These are phyloP conservation scores for Millerozyma acaciae DNA, from an alignment of 805 yeast species.

Conservation along the genomic window DNA sequence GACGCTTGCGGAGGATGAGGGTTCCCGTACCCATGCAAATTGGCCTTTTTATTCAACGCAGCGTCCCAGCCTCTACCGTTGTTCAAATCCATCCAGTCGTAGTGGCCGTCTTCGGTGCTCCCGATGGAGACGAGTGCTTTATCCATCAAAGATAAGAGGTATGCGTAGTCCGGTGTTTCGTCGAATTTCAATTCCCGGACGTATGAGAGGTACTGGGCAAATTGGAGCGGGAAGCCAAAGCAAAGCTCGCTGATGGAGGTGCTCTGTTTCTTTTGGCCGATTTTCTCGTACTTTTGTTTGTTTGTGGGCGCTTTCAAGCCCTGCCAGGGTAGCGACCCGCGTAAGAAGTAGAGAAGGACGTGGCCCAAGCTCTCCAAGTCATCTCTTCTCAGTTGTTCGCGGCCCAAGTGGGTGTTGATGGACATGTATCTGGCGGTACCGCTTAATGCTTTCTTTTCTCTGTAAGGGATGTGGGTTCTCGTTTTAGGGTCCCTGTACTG, in stretches of 20 bases:
- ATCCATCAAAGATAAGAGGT: conserved; percentile 71
- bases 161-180: conserved; percentile 91
- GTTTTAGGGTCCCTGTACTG: conserved; percentile 96
- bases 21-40: conserved; percentile 93
- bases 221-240: conserved; percentile 85
- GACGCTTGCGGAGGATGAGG: conserved; percentile 67
- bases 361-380: conserved; percentile 96
- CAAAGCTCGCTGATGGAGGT: conserved; percentile 85
- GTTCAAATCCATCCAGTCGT: conserved; percentile 97
- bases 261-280: conserved; percentile 92
- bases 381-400: conserved; percentile 95
- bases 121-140: conserved; percentile 72
- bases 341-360: conserved; percentile 89
- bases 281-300: conserved; percentile 95
- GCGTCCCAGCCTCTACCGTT: conserved; percentile 97
- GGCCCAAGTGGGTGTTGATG: conserved; percentile 93
- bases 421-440: conserved; percentile 99
- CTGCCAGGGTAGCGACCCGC: conserved; percentile 98
- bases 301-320: conserved; percentile 97
- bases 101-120: conserved; percentile 72
- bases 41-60: conserved; percentile 83
- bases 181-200: conserved; percentile 90
- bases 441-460: conserved; percentile 91
- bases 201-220: conserved; percentile 84
- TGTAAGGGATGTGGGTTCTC: conserved; percentile 90